A percentile compares a stretch with the other conserved stretches of the same genome.
Evolutionary conservation across 2,329 filamentous ascomycete genomes (phyloP).

Genomic region (Talaromyces sp.): DNA sequence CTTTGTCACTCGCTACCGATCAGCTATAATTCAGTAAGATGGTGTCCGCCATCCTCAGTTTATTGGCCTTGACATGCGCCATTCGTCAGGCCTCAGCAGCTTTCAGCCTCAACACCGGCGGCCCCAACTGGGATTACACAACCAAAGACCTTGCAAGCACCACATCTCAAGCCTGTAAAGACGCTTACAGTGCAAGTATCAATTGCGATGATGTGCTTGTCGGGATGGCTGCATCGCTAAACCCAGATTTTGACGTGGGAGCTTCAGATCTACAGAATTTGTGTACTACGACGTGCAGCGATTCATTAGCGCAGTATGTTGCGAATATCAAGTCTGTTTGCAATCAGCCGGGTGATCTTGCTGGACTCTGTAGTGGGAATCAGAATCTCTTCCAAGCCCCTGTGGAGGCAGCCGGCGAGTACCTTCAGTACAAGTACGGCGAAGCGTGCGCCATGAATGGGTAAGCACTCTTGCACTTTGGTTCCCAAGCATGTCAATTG

Average conservation of each 20-base stretch:
- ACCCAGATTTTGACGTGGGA: conserved; percentile 26
- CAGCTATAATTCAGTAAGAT: conserved; percentile 14
- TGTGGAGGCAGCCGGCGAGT: conserved; percentile 22
- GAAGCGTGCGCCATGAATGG: conserved; percentile 23
- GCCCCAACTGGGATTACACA: conserved; percentile 31
- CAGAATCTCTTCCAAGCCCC: conserved; percentile 17
- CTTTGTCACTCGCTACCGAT: not conserved
- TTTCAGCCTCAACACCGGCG: conserved; percentile 29
- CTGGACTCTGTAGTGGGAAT: conserved; percentile 20
- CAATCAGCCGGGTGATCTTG: conserved; percentile 25
- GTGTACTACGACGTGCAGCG: conserved; percentile 27
- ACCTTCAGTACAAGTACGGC: conserved; percentile 27
- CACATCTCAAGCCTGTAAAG: conserved; percentile 30
- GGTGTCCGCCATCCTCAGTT: conserved; percentile 17
- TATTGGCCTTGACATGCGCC: conserved; percentile 20
- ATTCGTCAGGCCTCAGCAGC: conserved; percentile 20
- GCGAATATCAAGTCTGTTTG: conserved; percentile 26
- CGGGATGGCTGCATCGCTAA: conserved; percentile 28
- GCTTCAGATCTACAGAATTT: conserved; percentile 24
- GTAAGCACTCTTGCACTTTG: conserved; percentile 16
- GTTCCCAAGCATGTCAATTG: not conserved
- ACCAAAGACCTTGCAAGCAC: conserved; percentile 28
- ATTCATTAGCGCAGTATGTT: conserved; percentile 26
- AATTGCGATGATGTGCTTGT: conserved; percentile 30
- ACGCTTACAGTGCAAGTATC: conserved; percentile 29